phyloP scores from a whole-genome alignment of 2,329 filamentous ascomycete genomes.

The Claviceps pusilla region DNA sequence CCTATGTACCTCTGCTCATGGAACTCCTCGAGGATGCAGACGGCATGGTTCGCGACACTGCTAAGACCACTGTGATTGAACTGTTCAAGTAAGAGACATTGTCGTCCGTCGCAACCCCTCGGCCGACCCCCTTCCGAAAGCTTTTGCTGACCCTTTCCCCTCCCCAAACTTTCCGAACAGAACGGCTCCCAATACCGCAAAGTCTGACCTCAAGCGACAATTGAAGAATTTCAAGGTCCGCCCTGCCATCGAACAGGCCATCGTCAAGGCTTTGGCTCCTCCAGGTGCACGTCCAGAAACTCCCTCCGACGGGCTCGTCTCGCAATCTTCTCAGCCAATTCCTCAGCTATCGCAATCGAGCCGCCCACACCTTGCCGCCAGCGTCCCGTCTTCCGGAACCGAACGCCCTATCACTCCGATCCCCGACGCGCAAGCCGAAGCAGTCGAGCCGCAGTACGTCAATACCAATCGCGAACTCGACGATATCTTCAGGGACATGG shows the following conservation, averaged over 20 bases:
- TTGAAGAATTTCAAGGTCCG: slow-evolving; percentile 72
- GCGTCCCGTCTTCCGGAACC: slow-evolving; percentile 31
- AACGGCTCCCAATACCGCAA: slow-evolving; percentile 65
- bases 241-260: slow-evolving; percentile 69
- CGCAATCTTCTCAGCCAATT: background rate
- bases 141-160: slow-evolving; percentile 7
- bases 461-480: slow-evolving; percentile 80
- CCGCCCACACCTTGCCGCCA: slow-evolving; percentile 32
- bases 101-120: background rate
- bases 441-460: slow-evolving; percentile 67
- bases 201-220: slow-evolving; percentile 78
- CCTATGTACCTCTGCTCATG: slow-evolving; percentile 70
- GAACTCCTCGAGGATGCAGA: slow-evolving; percentile 83
- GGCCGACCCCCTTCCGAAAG: too few relatives aligned
- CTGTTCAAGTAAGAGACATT: slow-evolving; percentile 54
- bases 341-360: slow-evolving; percentile 14
- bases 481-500: slow-evolving; percentile 71
- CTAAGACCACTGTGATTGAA: slow-evolving; percentile 71
- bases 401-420: slow-evolving; percentile 46
- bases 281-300: slow-evolving; percentile 27
- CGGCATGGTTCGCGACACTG: slow-evolving; percentile 68
- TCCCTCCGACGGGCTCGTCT: slow-evolving; percentile 24
- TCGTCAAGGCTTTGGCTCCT: slow-evolving; percentile 58
- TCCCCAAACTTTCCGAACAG: slow-evolving; percentile 22
- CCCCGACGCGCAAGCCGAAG: slow-evolving; percentile 49